A percentile compares a stretch with the other conserved stretches of the same genome.
phyloP scores from a whole-genome alignment of 371 early-diverging fungal genomes.

The Syncephalastrum monosporum region DNA sequence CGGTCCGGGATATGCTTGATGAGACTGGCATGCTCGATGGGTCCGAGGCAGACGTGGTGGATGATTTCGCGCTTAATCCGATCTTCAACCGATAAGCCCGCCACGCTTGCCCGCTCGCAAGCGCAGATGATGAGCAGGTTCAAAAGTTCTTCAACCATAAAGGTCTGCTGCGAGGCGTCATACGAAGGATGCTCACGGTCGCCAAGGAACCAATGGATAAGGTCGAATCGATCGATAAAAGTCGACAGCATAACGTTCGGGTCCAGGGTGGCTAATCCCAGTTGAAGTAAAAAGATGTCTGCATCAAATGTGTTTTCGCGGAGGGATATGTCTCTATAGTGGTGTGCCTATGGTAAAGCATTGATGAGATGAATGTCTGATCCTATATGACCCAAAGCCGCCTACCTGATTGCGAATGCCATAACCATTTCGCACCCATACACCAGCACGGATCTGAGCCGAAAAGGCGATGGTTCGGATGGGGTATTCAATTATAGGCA shows the following conservation, averaged over 20 bases:
- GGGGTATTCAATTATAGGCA: conserved; percentile 73
- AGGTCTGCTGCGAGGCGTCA: conserved; percentile 66
- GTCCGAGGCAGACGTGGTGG: conserved; percentile 72
- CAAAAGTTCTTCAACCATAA: conserved; percentile 85
- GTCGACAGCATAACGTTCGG: conserved; percentile 72
- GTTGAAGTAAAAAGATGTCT: conserved; percentile 80
- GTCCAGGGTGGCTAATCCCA: conserved; percentile 63
- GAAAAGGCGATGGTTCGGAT: conserved; percentile 75
- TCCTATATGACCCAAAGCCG: conserved; percentile 13
- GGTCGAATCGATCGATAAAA: conserved; percentile 78
- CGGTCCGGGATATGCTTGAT: conserved; percentile 83
- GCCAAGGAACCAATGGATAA: conserved; percentile 80
- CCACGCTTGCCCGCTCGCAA: conserved; percentile 74
- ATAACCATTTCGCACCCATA: conserved; percentile 96
- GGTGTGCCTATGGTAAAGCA: conserved; percentile 69
- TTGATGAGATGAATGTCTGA: neutral
- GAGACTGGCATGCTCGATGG: conserved; percentile 82
- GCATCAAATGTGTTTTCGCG: conserved; percentile 82
- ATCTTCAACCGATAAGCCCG: conserved; percentile 60
- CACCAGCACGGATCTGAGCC: conserved; percentile 87
- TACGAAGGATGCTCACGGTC: conserved; percentile 53
- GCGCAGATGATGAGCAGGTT: conserved; percentile 79
- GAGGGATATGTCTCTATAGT: conserved; percentile 77
- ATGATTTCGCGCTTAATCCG: conserved; percentile 83
- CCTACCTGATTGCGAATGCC: conserved; percentile 65